A percentile compares a stretch with the other conserved stretches of the same genome.
Conservation (phyloP, 108 stramenopile species). For the Cylindrotheca closterium region DNA sequence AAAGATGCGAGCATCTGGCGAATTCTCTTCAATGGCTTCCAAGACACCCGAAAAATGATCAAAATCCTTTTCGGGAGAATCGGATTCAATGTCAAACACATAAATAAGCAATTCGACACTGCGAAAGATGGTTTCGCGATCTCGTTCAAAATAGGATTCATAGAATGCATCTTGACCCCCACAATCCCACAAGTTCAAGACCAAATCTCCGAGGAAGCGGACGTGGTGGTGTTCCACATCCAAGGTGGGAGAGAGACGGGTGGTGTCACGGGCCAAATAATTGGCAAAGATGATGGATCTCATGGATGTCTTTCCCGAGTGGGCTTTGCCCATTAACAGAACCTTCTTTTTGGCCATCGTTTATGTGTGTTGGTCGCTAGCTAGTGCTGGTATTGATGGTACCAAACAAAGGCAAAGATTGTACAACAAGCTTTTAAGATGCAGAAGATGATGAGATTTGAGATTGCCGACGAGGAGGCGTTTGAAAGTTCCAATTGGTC, state of each 20-base stretch:
- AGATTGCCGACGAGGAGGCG: too few relatives aligned
- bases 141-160: conserved; percentile 95
- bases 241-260: conserved; percentile 90
- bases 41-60: conserved; percentile 88
- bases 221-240: conserved; percentile 98
- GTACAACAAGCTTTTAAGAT: too few relatives aligned
- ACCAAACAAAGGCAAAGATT: too few relatives aligned
- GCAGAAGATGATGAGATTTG: too few relatives aligned
- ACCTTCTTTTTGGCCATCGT: conserved; percentile 95
- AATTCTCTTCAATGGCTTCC: conserved; percentile 93
- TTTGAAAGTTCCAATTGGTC: too few relatives aligned
- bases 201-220: conserved; percentile 96
- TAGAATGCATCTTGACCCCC: conserved; percentile 98
- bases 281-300: conserved; percentile 99
- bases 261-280: conserved; percentile 96
- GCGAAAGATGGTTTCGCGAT: conserved; percentile 97
- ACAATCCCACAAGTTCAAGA: conserved; percentile 99
- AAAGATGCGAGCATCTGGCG: conserved; percentile 95
- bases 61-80: conserved; percentile 89
- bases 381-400: too few relatives aligned
- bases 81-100: conserved; percentile 96
- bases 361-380: too few relatives aligned
- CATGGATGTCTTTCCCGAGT: conserved; percentile 96
- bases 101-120: conserved; percentile 97
- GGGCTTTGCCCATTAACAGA: conserved; percentile 96